Conservation (phyloP, 306 rosid species). For the Sophora flavescens region DNA sequence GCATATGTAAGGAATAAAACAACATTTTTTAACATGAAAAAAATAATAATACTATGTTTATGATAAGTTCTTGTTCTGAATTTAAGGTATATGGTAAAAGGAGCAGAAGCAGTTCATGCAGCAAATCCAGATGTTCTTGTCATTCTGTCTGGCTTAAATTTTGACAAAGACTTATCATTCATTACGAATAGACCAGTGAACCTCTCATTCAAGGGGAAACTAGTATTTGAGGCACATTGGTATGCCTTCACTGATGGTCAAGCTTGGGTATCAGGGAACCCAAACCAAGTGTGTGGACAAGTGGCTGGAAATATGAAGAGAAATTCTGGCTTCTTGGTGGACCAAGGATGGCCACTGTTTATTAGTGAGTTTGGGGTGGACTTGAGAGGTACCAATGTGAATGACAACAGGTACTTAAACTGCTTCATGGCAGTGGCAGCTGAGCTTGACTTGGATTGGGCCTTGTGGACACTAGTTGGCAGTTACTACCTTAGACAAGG, state of each 20-base stretch:
- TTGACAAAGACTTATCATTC: conserved; percentile 75
- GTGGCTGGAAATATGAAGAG: conserved; percentile 59
- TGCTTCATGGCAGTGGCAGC: conserved; percentile 77
- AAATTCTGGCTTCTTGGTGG: conserved; percentile 64
- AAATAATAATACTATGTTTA: no score
- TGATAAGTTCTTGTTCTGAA: background rate
- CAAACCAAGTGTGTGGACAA: conserved; percentile 87
- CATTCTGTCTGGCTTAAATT: conserved; percentile 78
- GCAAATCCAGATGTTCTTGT: conserved; percentile 83
- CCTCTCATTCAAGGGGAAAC: conserved; percentile 65
- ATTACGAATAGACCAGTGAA: conserved; percentile 52
- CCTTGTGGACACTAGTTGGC: conserved; percentile 86
- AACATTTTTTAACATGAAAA: no score
- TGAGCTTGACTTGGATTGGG: conserved; percentile 82
- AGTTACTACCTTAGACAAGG: conserved; percentile 83
- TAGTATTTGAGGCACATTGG: conserved; percentile 87
- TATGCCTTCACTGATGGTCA: conserved; percentile 74
- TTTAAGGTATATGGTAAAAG: conserved; percentile 84
- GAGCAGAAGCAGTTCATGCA: conserved; percentile 90
- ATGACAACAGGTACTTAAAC: conserved; percentile 80
- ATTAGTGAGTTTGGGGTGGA: conserved; percentile 87
- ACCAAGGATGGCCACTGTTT: conserved; percentile 81
- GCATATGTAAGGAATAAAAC: no score
- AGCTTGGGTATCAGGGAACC: conserved; percentile 74
- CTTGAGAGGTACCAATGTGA: conserved; percentile 74